Evolutionary conservation across 2,329 filamentous ascomycete species (phyloP), one percentile per base, ranked within the genome.

Genomic region (Neonectria magnoliae): DNA sequence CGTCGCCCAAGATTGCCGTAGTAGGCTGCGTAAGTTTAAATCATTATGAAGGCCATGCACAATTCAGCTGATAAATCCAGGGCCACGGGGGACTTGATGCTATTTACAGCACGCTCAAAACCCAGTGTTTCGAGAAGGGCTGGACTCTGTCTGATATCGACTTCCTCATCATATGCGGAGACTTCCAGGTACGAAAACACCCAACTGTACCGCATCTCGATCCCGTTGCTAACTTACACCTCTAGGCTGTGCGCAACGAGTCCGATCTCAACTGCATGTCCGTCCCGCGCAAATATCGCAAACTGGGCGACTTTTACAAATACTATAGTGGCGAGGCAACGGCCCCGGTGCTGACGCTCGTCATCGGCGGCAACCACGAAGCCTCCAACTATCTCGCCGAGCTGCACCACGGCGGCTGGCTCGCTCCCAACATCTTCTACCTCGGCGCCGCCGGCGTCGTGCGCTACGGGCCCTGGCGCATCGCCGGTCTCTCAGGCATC

Each of bases 391-490:
- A 98, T 78, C 82, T 97, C 5, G 96, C 90, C 83, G 95, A 99
- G 80, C 86, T 98, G 0, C 97, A 93, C 80, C 97, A 98, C 76
- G 95, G 95, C 57, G 95, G 95, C 53, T 99, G 95, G 95, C 94
- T 93, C 5, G 95, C 94, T 6, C 94, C 93, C 6, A 97, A 95
- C 69, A 98, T 98, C 67, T 99, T 97, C 84, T 98, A 97, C 80
- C 86, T 98, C 78, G 95, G 95, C 47, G 93, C 93, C 22, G 93
- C 95, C 60, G 97, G 97, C 75, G 91, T 98, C 7, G 76, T 98
- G 42, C 90, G 91, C n/a, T 83, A 96, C 42, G 94, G 94, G 0
- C 91, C 92, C 1, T 81, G 98, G 57, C 89, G 95, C 18, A 97
- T 99, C 66, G 92, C 93, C 27, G 94, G 91, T 3, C 83, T 98